Evolutionary conservation across 768 basidiomycete species (phyloP), one percentile per base, ranked within the genome.

Genomic region (Cyclocybe aegerita): DNA sequence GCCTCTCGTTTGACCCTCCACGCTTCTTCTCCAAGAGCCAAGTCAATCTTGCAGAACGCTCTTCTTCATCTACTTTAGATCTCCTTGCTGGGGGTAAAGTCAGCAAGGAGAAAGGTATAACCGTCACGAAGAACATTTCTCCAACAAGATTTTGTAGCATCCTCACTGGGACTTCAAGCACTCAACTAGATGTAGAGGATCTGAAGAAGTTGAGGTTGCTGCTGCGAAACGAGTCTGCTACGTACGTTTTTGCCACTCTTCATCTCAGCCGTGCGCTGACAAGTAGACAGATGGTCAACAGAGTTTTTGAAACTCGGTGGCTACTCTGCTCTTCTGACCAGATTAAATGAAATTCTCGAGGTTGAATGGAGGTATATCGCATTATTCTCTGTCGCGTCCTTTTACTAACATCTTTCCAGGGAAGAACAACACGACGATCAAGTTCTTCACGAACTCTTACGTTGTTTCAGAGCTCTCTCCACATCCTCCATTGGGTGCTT

Each of bases 341-440:
- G 93, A 47, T 70, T 98, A 16, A 90, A 93, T 52, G 95, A 99
- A 68, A 78, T 98, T 12, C 77, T 99, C 1, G 90, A 94, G 59
- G 83, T 98, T 33, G 97, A 99, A 69, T 99, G 97, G 97, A 85
- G 96, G 92, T 91, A 57, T 53, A 83, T 72, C n/a, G 6, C 32
- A n/a, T 36, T 15, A 34, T 37, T 17, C 47, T 9, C 15, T 31
- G 12, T 40, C 46, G 0, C 43, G 34, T 0, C 36, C 6, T 38
- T 9, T 9, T 1, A 15, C 52, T 36, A 56, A 12, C 7, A 38
- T 14, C 63, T 41, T 23, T 49, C 17, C 60, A 94, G 94, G 56
- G 96, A 98, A 66, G 97, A 99, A 64, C 96, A 98, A 62, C 96
- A 97, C 57, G 97, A 97, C 62, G 97, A 98, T 63, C 87, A 97